These are phyloP conservation scores for Puccinia horiana DNA, from an alignment of 1,284 basidiomycete species.

Conservation along the genomic window DNA sequence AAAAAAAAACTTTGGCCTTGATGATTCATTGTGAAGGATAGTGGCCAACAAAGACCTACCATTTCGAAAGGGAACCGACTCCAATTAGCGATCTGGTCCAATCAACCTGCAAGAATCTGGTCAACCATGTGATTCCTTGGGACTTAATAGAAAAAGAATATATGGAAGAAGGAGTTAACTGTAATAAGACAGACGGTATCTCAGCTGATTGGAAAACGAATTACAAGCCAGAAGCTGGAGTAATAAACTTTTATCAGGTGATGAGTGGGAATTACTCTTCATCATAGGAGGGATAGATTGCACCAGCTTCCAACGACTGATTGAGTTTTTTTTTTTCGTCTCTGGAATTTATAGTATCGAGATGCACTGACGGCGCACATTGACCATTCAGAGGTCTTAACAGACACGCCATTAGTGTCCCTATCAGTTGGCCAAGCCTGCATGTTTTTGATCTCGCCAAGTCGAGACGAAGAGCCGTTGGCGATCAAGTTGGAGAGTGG, in stretches of 20 bases:
- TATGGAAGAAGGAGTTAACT: not conserved
- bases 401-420: conserved; percentile 34
- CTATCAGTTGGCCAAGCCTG: conserved; percentile 32
- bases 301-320: not conserved
- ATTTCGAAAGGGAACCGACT: conserved; percentile 40
- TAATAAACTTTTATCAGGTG: conserved; percentile 47
- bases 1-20: not conserved
- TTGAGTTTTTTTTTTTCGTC: not conserved
- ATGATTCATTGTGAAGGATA: not conserved
- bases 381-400: conserved; percentile 41
- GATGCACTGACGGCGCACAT: conserved; percentile 43
- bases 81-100: conserved; percentile 34
- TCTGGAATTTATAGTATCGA: conserved; percentile 21
- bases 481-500: conserved; percentile 38
- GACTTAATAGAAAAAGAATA: not conserved
- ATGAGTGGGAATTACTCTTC: not conserved
- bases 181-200: not conserved
- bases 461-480: conserved; percentile 27
- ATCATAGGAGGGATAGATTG: not conserved
- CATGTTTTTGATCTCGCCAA: conserved; percentile 32
- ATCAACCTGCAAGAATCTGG: conserved; percentile 21
- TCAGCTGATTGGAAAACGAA: conserved; percentile 12
- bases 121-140: conserved; percentile 35
- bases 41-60: conserved; percentile 46
- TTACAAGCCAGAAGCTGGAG: conserved; percentile 38